Evolutionary conservation across 495 filamentous ascomycete species (phyloP).

Genomic region (Daldinia decipiens): DNA sequence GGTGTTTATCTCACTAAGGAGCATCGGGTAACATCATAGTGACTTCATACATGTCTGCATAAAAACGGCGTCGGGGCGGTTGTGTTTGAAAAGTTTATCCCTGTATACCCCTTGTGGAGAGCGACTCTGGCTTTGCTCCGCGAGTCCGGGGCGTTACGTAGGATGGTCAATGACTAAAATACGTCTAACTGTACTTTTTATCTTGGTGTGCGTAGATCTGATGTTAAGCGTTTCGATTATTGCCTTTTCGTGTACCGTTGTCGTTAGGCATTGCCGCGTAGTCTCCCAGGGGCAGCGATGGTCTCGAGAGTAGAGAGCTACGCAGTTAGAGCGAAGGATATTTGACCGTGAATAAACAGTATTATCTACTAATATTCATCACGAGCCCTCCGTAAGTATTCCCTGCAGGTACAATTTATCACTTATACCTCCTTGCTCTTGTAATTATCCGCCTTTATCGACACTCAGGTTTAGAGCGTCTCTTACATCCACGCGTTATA

Average conservation of each 20-base stretch:
- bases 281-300: neutral
- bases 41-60: slow-evolving; percentile 37
- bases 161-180: slow-evolving; percentile 1
- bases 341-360: neutral
- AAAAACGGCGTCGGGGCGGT: slow-evolving; percentile 28
- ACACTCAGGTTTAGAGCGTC: neutral
- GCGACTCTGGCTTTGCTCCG: slow-evolving; percentile 12
- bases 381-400: neutral
- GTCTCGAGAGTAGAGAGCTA: neutral
- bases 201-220: neutral
- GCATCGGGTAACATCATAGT: slow-evolving; percentile 11
- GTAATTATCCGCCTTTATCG: too few relatives aligned
- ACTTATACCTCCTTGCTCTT: neutral
- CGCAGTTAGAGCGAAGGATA: neutral
- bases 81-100: slow-evolving; percentile 13
- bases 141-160: slow-evolving; percentile 21
- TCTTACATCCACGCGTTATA: neutral
- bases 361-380: neutral
- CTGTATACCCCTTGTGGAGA: slow-evolving; percentile 38
- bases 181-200: neutral
- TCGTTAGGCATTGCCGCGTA: neutral
- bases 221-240: neutral
- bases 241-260: neutral
- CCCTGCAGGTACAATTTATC: neutral
- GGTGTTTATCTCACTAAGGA: slow-evolving; percentile 10